Evolutionary conservation across 2,329 filamentous ascomycete genomes (phyloP).

Genomic region (Esteya vermicola): DNA sequence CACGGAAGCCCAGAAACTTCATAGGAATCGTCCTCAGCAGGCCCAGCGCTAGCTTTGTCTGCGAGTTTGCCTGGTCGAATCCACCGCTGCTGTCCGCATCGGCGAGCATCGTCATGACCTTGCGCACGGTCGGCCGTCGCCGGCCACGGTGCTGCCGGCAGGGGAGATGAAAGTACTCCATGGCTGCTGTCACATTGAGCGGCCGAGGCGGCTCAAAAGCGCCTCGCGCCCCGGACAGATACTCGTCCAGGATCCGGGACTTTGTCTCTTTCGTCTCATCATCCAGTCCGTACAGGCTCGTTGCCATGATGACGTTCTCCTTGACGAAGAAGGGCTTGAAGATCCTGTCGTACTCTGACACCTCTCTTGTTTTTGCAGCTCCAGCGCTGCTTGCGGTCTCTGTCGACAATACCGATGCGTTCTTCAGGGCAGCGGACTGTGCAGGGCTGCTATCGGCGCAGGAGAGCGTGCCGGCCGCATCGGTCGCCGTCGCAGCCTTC

Average conservation of each 20-base stretch:
- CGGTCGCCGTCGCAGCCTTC: no score
- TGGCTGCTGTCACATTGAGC: slow-evolving; percentile 24
- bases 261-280: slow-evolving; percentile 37
- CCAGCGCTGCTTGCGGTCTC: slow-evolving; percentile 1
- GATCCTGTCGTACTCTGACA: slow-evolving; percentile 47
- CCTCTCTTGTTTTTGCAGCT: slow-evolving; percentile 14
- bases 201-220: slow-evolving; percentile 21
- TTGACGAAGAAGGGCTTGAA: slow-evolving; percentile 78
- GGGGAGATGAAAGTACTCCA: slow-evolving; percentile 30
- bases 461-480: no score
- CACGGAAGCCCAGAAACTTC: slow-evolving; percentile 47
- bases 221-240: slow-evolving; percentile 30
- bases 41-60: slow-evolving; percentile 20
- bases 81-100: slow-evolving; percentile 18
- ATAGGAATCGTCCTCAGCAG: slow-evolving; percentile 41
- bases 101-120: slow-evolving; percentile 35
- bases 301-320: slow-evolving; percentile 57
- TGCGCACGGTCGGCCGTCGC: slow-evolving; percentile 33
- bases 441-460: no score
- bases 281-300: slow-evolving; percentile 42
- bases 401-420: slow-evolving; percentile 1
- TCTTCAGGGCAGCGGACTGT: no score
- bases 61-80: slow-evolving; percentile 26
- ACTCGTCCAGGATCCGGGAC: slow-evolving; percentile 36
- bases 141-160: slow-evolving; percentile 14